Evolutionary conservation across 148 eudicot genomes (phyloP), one percentile per base, ranked within the genome.

Genomic region (Persicaria tinctoria): DNA sequence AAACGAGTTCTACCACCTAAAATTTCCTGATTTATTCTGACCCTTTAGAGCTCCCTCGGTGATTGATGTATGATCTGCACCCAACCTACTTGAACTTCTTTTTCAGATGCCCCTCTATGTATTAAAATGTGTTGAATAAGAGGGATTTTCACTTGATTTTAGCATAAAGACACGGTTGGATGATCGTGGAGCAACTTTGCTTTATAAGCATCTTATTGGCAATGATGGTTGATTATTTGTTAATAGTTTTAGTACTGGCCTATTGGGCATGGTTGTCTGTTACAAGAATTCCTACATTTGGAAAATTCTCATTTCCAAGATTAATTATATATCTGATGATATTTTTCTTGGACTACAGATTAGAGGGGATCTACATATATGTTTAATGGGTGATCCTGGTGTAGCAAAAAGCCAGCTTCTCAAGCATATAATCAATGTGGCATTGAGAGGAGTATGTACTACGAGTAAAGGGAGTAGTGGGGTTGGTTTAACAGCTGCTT

Each of bases 341-440:
- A 4, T 9, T 32, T 70, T 56, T 46, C 73, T 77, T 53, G 48
- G 9, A 74, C 49, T 88, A 87, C 88, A 96, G 99, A 96, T 96
- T 75, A 87, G 99, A 79, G 99, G 97, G 80, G 99, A 96, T 79
- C 46, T 96, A 51, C 99, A 96, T 78, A 85, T 96, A 20, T 96
- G 99, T 82, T 82, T 96, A 83, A 96, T 96, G 99, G 99, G 99
- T 77, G 99, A 96, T 87, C 99, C 99, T 74, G 97, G 97, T 74
- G 99, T 96, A 79, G 99, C 99, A 68, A 96, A 96, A 81, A 96
- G 99, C 78, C 99, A 96, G 92, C 97, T 96, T 78, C 85, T 96
- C 46, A 96, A 96, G 82, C 95, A 92, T 88, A 96, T 96, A 78
- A 90, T 96, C 51, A 92, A 90, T 77, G 97, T 96, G 76, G 99